A percentile compares a stretch with the other conserved stretches of the same genome.
Evolutionary conservation across 352 stramenopile genomes (phyloP).

Genomic region (Pythium periplocum): DNA sequence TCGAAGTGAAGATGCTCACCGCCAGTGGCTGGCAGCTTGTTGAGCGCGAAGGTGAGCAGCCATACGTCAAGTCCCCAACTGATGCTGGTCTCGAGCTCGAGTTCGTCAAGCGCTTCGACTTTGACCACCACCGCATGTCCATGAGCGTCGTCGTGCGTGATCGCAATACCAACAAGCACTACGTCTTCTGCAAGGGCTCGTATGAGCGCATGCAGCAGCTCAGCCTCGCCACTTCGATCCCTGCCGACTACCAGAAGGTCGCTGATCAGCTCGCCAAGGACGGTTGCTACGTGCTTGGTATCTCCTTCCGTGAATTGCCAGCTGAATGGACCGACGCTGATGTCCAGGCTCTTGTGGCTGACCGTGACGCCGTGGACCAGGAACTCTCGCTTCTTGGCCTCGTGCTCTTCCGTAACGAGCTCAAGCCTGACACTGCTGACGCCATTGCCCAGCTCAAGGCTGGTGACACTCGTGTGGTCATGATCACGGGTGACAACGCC

Average conservation of each 20-base stretch:
- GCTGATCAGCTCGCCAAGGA: conserved; percentile 36
- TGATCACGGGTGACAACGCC: conserved; percentile 81
- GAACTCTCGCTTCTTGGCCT: conserved; percentile 56
- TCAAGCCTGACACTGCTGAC: conserved; percentile 59
- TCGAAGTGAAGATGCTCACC: conserved; percentile 87
- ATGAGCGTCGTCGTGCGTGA: conserved; percentile 76
- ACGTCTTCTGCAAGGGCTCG: conserved; percentile 77
- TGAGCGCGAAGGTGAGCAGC: conserved; percentile 12
- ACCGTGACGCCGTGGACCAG: conserved; percentile 51
- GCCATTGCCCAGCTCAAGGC: conserved; percentile 59
- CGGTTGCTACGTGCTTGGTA: conserved; percentile 74
- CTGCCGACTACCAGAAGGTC: conserved; percentile 40
- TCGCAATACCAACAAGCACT: conserved; percentile 22
- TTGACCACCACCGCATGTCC: conserved; percentile 79
- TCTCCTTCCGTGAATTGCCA: conserved; percentile 16
- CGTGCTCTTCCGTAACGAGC: conserved; percentile 78
- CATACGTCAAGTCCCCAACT: neutral
- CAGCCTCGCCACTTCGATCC: conserved; percentile 32
- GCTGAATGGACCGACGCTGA: neutral
- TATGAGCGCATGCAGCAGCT: conserved; percentile 71
- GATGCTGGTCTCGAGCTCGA: conserved; percentile 22
- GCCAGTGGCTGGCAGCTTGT: conserved; percentile 62
- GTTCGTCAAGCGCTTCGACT: conserved; percentile 81
- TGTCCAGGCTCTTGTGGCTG: neutral
- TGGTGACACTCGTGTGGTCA: conserved; percentile 59